A percentile compares a stretch with the other conserved stretches of the same genome.
Evolutionary conservation across 2,329 filamentous ascomycete species (phyloP).

Genomic region (Alternaria sp.): DNA sequence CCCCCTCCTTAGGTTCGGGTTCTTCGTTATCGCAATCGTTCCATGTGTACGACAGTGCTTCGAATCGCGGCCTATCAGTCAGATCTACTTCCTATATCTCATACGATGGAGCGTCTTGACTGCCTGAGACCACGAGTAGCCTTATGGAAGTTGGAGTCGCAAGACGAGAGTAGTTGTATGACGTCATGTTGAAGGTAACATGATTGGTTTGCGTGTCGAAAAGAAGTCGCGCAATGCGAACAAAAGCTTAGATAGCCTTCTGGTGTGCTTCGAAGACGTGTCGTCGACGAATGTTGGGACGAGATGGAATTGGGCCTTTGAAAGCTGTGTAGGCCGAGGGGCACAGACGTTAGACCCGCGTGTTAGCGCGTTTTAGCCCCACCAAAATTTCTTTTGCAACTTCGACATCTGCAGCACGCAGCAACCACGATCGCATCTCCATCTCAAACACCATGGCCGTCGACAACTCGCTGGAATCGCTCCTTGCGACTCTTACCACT

Average conservation of each 20-base stretch:
- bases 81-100: not conserved
- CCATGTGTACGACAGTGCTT: constrained; percentile 4
- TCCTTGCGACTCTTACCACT: constrained; percentile 59
- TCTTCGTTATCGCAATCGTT: not conserved
- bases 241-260: too few relatives aligned
- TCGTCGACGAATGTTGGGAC: not conserved
- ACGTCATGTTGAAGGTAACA: not conserved
- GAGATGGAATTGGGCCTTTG: not conserved
- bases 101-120: not conserved
- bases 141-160: not conserved
- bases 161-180: not conserved
- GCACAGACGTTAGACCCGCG: not conserved
- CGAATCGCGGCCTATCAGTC: not conserved
- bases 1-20: not conserved
- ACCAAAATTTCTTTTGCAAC: constrained; percentile 30
- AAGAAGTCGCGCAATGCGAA: not conserved
- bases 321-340: not conserved
- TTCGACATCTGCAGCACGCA: constrained; percentile 11
- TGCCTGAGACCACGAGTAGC: not conserved
- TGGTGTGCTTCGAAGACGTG: too few relatives aligned
- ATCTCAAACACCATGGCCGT: constrained; percentile 44
- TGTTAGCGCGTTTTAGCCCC: constrained; percentile 12
- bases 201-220: not conserved
- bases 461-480: constrained; percentile 51
- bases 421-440: constrained; percentile 12